phyloP scores from a whole-genome alignment of 1,139 yeast genomes.

The Meyerozyma elateridarum region DNA sequence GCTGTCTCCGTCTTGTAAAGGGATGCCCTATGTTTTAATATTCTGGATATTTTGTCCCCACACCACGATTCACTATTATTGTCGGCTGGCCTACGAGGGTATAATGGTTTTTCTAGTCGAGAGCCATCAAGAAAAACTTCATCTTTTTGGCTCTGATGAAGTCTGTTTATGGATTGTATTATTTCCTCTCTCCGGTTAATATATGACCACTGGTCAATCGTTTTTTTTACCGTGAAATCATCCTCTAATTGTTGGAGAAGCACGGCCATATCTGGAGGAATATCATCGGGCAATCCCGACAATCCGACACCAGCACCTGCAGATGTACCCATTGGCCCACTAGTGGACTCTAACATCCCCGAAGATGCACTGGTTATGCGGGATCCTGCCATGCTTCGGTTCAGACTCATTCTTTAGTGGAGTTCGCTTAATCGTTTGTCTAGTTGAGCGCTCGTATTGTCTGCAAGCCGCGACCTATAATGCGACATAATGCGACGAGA shows the following conservation, averaged over 20 bases:
- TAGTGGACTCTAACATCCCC: slow-evolving; percentile 9
- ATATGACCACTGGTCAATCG: slow-evolving; percentile 47
- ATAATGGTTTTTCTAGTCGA: slow-evolving; percentile 49
- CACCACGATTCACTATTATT: slow-evolving; percentile 17
- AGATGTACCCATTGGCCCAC: slow-evolving; percentile 9
- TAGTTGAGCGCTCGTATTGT: not conserved
- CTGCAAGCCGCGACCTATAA: no score
- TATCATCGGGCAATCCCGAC: slow-evolving; percentile 24
- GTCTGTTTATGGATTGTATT: slow-evolving; percentile 33
- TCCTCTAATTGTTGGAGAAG: slow-evolving; percentile 41
- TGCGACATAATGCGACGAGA: no score
- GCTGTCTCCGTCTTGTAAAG: slow-evolving; percentile 67
- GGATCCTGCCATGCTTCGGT: no score
- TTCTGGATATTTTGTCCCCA: slow-evolving; percentile 62
- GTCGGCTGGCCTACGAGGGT: slow-evolving; percentile 48
- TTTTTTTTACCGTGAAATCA: slow-evolving; percentile 37
- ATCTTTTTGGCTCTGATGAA: slow-evolving; percentile 30
- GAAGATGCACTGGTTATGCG: slow-evolving; percentile 6
- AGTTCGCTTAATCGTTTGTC: no score
- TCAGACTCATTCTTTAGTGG: not conserved
- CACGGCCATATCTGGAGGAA: slow-evolving; percentile 45
- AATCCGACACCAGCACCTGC: slow-evolving; percentile 9
- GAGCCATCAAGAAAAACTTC: slow-evolving; percentile 32
- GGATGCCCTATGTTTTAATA: slow-evolving; percentile 68
- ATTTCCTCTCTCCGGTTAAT: slow-evolving; percentile 45